Base-by-base conservation (phyloP, 225 moss, liverwort and hornwort species). In the Pleurozium schreberi region DNA sequence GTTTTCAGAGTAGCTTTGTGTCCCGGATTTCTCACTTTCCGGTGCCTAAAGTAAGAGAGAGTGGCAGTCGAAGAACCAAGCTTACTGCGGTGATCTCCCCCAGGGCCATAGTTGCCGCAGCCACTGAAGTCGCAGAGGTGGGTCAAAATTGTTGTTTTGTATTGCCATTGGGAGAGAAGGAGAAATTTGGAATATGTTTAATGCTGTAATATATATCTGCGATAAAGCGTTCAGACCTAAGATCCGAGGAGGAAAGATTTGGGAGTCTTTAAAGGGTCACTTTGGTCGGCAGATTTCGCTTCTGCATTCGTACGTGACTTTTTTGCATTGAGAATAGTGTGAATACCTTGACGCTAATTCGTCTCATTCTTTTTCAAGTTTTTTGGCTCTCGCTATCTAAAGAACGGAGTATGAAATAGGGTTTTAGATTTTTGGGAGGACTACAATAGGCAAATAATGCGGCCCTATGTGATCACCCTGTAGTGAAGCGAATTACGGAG, bases 41-140 rank as follows among this genome's bases (percentile, higher is more conserved):
- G 36, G 77, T 68, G 77, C 87, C 88, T 42, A 89, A 62, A 43
- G 85, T 28, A 71, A 89, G 75, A 42, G 67, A 88, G 65, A 65
- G 77, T 52, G 33, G 86, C 75, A 82, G 65, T 52, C 76, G 81
- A 69, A 91, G 87, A 80, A 63, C 60, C 85, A 93, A 88, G 69
- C 89, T 71, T 63, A 83, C 43, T 83, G 90, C 81, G 10, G 84
- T 91, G 83, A 58, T 87, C 38, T 76, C 86, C 14, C 91, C 93
- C 30, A 90, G 86, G 73, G 94, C 94, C 79, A 61, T 87, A 25
- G 80, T 87, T 18, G 90, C 87, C 31, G 89, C 90, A 15, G 87
- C 93, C 42, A 93, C 88, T 68, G 91, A 92, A 89, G 91, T 94
- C 77, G 88, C 93, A 88, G 92, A 94, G 93, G 93, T 93, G 66